phyloP scores from a whole-genome alignment of 108 stramenopile species.

The Nannochloropsis gaditana region DNA sequence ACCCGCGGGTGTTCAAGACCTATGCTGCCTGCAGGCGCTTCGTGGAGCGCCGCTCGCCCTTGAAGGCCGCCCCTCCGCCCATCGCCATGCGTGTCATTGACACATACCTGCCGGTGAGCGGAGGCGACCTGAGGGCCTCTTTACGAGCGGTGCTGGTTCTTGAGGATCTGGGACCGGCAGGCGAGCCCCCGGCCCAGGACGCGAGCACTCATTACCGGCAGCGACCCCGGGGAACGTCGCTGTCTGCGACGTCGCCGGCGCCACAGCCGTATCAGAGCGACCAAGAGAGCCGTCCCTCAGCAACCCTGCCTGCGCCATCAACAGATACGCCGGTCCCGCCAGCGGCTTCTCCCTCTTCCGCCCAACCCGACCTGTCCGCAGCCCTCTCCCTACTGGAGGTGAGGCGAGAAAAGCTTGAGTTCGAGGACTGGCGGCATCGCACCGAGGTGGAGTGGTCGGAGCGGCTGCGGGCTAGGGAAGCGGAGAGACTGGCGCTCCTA shows the following conservation, averaged over 20 bases:
- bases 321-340: no score
- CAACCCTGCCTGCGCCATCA: background rate
- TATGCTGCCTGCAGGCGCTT: background rate
- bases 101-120: background rate
- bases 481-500: background rate
- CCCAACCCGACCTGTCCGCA: background rate
- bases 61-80: background rate
- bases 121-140: background rate
- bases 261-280: background rate
- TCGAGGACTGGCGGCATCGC: constrained; percentile 7
- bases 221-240: background rate
- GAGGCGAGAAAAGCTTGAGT: background rate
- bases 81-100: background rate
- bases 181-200: background rate
- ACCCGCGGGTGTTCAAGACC: background rate
- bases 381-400: background rate
- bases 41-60: background rate
- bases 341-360: no score
- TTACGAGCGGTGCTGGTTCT: background rate
- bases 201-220: background rate
- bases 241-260: background rate
- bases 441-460: constrained; percentile 4
- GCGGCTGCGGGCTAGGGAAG: background rate
- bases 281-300: background rate
- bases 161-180: background rate